Base-by-base conservation (phyloP, 2,329 filamentous ascomycete species). In the Paracoccidioides brasiliensis region DNA sequence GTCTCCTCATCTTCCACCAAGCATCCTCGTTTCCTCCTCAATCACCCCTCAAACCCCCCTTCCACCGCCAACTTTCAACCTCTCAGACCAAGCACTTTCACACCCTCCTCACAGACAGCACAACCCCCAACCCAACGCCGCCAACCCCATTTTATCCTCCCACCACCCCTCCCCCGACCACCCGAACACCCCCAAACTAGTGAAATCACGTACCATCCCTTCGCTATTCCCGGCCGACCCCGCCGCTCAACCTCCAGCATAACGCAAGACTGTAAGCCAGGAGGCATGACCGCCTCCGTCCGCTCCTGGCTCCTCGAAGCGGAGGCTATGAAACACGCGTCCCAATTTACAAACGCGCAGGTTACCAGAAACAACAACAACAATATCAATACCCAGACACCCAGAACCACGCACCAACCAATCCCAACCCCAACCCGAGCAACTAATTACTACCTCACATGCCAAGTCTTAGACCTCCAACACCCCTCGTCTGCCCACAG, bases 241-340 rank as follows among this genome's bases (percentile, higher is more conserved):
- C 64, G 65, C 7, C 60, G 66, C 35, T 55, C 58, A 1, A 64
- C 61, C 7, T 53, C 61, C 15, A 58, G 60, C 1, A 56, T 55
- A n/a, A 59, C 38, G 3, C 49, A 15, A 41, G 60, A 55, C 5
- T 72, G 71, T 58, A 48, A 68, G 0, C 63, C 69, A 1, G 70
- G 67, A 5, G 71, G 71, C 4, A 70, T 73, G 67, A 70, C 71
- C 6, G 64, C 70, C 0, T 64, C 71, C 52, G 66, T 72, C 33
- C 70, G 70, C n/a, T 65, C 66, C 55, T 74, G 71, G 71, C 63
- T 74, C 8, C 55, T 73, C 4, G 71, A 74, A 52, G 66, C 64
- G 56, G 69, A 66, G 8, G 58, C 66, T 1, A 70, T 66, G 55
- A 56, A 55, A n/a, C 56, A 57, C 43, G 50, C 41, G 9, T 35